Evolutionary conservation across 2,329 filamentous ascomycete genomes (phyloP), one percentile per base, ranked within the genome.

Genomic region (Phyllosticta citrichinensis): DNA sequence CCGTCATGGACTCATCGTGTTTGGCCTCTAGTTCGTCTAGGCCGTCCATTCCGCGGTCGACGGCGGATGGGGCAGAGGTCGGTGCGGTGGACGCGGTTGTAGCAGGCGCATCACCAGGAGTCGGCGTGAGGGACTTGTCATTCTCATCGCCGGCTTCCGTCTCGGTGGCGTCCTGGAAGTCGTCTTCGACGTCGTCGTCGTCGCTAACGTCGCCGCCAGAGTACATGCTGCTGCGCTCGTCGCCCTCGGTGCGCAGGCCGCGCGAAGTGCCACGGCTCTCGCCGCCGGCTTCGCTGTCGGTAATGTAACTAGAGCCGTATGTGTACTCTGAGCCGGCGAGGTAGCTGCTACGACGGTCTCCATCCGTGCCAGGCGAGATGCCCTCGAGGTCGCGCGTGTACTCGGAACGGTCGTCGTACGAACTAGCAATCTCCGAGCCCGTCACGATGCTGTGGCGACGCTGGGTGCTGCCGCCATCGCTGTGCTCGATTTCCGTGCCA

Each of bases 351-450:
- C 77, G 73, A n/a, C 76, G 71, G 56, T 75, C 74, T 11, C 76
- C 64, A 47, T 79, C 77, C 63, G 73, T 78, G 58, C 77, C 77
- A 1, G 75, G 79, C 70, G 79, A 73, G 68, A 80, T 80, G 2
- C 68, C 70, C n/a, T 77, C 77, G n/a, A 76, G 78, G 8, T 70
- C 77, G 62, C 77, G 79, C 0, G 76, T 77, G 64, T 76, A 73
- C 56, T 79, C 76, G 61, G 74, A 77, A 10, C 76, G 70, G 55
- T 76, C 73, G n/a, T 77, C 64, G 52, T 79, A 77, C 62, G 73
- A 77, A 53, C 77, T 77, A 1, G 76, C 78, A 69, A 79, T 73
- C 68, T 80, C 80, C 2, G 68, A 70, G n/a, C 76, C 76, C 19
- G 75, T 78, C 19, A 65, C 68, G 24, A 72, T 63, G 62, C 71